Evolutionary conservation across 306 rosid genomes (phyloP).

Genomic region (Senna tora): DNA sequence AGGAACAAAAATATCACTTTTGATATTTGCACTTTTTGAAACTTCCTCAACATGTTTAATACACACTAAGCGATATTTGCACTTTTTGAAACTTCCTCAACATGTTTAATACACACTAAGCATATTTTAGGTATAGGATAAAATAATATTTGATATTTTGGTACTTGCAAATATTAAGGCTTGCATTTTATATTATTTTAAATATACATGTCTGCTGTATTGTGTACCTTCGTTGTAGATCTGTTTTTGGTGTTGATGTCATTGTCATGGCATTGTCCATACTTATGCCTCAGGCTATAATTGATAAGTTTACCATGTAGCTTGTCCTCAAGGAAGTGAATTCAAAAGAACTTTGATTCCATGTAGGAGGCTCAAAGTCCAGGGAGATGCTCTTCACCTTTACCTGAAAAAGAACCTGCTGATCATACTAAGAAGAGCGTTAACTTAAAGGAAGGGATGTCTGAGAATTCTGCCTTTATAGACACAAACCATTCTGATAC

Average conservation of each 20-base stretch:
- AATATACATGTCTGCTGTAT: not conserved
- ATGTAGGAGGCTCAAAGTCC: conserved; percentile 71
- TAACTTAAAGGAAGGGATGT: conserved; percentile 71
- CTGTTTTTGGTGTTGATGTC: not conserved
- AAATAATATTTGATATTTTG: not conserved
- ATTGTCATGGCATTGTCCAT: not conserved
- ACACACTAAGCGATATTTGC: too few species aligned
- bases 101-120: not conserved
- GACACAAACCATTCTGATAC: conserved; percentile 51
- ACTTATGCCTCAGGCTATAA: conserved; percentile 7
- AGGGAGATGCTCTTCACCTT: conserved; percentile 55
- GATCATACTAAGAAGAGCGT: conserved; percentile 49
- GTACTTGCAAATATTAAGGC: not conserved
- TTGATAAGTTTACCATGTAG: conserved; percentile 38
- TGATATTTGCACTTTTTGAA: not conserved
- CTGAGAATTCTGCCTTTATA: conserved; percentile 69
- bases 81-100: not conserved
- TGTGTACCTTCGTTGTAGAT: not conserved
- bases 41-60: too few species aligned
- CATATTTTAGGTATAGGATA: not conserved
- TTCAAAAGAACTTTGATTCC: conserved; percentile 56
- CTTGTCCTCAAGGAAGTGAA: conserved; percentile 44
- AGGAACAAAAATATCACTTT: not conserved
- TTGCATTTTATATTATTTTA: not conserved
- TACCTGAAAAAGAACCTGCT: conserved; percentile 50